A percentile compares a stretch with the other conserved stretches of the same genome.
phyloP scores from a whole-genome alignment of 2,329 filamentous ascomycete species.

The Penicillium griseofulvum region DNA sequence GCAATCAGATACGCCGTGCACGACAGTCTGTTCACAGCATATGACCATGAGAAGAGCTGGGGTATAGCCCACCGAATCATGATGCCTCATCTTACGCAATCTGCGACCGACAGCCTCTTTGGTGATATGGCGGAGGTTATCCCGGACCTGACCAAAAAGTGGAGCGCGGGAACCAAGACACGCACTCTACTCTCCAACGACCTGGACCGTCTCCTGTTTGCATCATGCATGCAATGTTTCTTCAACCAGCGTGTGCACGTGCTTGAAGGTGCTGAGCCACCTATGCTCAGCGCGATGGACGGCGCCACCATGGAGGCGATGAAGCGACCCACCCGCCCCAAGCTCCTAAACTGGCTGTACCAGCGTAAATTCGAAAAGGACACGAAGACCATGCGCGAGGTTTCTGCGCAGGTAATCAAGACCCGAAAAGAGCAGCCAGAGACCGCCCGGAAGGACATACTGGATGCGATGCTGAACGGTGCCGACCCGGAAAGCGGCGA shows the following conservation, averaged over 20 bases:
- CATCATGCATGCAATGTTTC: slow-evolving; percentile 49
- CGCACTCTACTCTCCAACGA: slow-evolving; percentile 46
- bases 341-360: slow-evolving; percentile 53
- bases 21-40: slow-evolving; percentile 66
- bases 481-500: slow-evolving; percentile 61
- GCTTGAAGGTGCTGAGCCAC: slow-evolving; percentile 46
- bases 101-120: slow-evolving; percentile 42
- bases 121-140: slow-evolving; percentile 48
- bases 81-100: slow-evolving; percentile 45
- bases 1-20: slow-evolving; percentile 61
- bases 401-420: slow-evolving; percentile 54
- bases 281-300: slow-evolving; percentile 55
- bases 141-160: slow-evolving; percentile 49
- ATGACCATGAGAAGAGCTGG: slow-evolving; percentile 55
- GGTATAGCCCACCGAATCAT: slow-evolving; percentile 56
- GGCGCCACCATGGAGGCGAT: slow-evolving; percentile 56
- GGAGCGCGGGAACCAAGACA: slow-evolving; percentile 41
- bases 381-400: slow-evolving; percentile 53
- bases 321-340: slow-evolving; percentile 53
- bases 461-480: slow-evolving; percentile 57
- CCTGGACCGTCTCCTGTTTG: slow-evolving; percentile 54
- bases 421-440: slow-evolving; percentile 54
- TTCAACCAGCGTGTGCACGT: slow-evolving; percentile 51
- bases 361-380: slow-evolving; percentile 54
- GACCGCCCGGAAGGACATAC: slow-evolving; percentile 52